Base-by-base conservation (phyloP, 164 flowering plant species). In the Stephania japonica region DNA sequence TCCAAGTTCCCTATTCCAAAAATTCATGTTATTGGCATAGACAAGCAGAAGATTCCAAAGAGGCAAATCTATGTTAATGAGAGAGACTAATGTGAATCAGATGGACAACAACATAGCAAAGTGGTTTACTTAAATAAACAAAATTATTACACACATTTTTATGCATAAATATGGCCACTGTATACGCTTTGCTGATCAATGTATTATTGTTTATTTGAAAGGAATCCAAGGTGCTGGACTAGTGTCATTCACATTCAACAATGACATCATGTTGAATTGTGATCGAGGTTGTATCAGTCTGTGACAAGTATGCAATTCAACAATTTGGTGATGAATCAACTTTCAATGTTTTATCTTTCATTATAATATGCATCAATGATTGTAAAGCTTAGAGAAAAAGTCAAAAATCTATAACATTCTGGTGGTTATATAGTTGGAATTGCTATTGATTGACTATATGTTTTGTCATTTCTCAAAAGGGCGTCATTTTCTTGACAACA, bases 1-100 rank as follows among this genome's bases (percentile, higher is more conserved):
- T 69, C 69, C 77, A 69, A 6, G 43, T 62, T 75, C 23, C 72
- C 77, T 75, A 72, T 69, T 75, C 38, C 69, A 25, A 69, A 59
- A 25, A 67, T 14, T 27, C 42, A 72, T 6, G 16, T 69, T 6
- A 21, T 73, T 23, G 67, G 70, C 23, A 38, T 3, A 47, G 42
- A 6, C 26, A 12, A 67, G 14, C 26, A 14, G 43, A 59, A 66
- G n/a, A 14, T 25, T 14, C 47, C 26, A 50, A 73, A 16, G 42
- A 73, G n/a, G 47, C 10, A 66, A 53, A 8, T 69, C 21, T 14
- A 59, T 59, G 64, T n/a, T 59, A 21, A 59, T 10, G 64, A 13
- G 21, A 69, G 26, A 69, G 67, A 64, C 67, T 6, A 61, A 61
- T 9, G 53, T 59, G 6, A 59, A 59, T n/a, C 23, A 59, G 24